A percentile compares a stretch with the other conserved stretches of the same genome.
phyloP scores from a whole-genome alignment of 2,329 filamentous ascomycete genomes.

The Ceratocystis diversiconidia region DNA sequence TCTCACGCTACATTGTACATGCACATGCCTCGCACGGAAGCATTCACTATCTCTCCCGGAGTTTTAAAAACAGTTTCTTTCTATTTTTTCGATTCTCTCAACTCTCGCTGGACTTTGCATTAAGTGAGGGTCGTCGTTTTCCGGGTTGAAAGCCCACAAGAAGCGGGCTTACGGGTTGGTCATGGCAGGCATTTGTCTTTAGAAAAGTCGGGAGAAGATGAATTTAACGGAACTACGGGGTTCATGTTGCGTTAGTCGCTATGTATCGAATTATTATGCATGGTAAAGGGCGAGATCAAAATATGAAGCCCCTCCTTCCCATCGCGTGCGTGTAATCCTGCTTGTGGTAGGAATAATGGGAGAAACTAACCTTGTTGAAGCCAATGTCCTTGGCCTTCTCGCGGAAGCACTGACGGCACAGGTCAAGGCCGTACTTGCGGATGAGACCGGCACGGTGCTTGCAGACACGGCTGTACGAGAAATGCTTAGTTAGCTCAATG shows the following conservation, averaged over 20 bases:
- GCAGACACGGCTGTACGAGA: slow-evolving; percentile 45
- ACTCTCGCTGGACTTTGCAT: slow-evolving; percentile 17
- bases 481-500: slow-evolving; percentile 9
- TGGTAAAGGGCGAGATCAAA: neutral
- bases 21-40: neutral
- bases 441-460: slow-evolving; percentile 97
- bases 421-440: slow-evolving; percentile 97
- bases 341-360: neutral
- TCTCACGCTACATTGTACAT: neutral
- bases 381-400: slow-evolving; percentile 60
- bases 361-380: slow-evolving; percentile 49
- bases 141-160: slow-evolving; percentile 3
- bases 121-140: slow-evolving; percentile 17
- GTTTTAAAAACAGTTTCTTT: slow-evolving; percentile 18
- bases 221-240: slow-evolving; percentile 18
- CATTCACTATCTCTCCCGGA: neutral
- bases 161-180: slow-evolving; percentile 12
- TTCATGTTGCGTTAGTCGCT: slow-evolving; percentile 7
- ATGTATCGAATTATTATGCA: neutral
- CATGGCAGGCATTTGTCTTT: slow-evolving; percentile 17
- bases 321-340: neutral
- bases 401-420: slow-evolving; percentile 68
- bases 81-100: slow-evolving; percentile 18
- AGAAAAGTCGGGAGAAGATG: slow-evolving; percentile 18
- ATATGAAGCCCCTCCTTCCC: neutral